Evolutionary conservation across 352 stramenopile species (phyloP).

Genomic region (Globisporangium takayamanum): DNA sequence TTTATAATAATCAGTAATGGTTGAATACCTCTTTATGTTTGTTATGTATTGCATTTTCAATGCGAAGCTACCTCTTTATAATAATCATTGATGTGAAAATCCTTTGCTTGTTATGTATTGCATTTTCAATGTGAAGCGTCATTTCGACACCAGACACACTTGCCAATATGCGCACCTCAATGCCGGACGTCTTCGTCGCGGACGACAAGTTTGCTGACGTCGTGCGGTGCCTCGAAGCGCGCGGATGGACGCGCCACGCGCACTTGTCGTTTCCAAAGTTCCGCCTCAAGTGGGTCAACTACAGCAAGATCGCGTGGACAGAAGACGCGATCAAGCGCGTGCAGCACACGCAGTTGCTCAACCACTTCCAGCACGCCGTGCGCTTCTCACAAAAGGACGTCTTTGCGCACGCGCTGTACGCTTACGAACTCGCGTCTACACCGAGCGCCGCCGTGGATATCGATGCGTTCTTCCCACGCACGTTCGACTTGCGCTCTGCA

Average conservation of each 20-base stretch:
- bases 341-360: slow-evolving; percentile 35
- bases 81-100: too few species aligned
- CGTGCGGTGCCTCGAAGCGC: slow-evolving; percentile 25
- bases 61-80: too few species aligned
- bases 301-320: slow-evolving; percentile 51
- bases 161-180: background rate
- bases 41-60: too few species aligned
- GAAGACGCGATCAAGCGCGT: slow-evolving; percentile 19
- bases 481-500: slow-evolving; percentile 27
- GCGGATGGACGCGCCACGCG: slow-evolving; percentile 44
- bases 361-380: slow-evolving; percentile 59
- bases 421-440: slow-evolving; percentile 3
- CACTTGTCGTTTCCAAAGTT: slow-evolving; percentile 52
- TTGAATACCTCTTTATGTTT: too few species aligned
- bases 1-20: background rate
- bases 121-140: too few species aligned
- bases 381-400: slow-evolving; percentile 61
- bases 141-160: background rate
- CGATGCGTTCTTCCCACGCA: slow-evolving; percentile 47
- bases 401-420: slow-evolving; percentile 35
- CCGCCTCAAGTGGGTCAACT: slow-evolving; percentile 66
- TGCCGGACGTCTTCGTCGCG: slow-evolving; percentile 32
- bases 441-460: background rate
- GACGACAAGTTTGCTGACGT: slow-evolving; percentile 60
- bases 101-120: too few species aligned